Percentiles rank a stretch among this genome's conserved stretches.
These are phyloP conservation scores for Hypoxylon lienhwacheense DNA, from an alignment of 495 filamentous ascomycete species.

Conservation along the genomic window DNA sequence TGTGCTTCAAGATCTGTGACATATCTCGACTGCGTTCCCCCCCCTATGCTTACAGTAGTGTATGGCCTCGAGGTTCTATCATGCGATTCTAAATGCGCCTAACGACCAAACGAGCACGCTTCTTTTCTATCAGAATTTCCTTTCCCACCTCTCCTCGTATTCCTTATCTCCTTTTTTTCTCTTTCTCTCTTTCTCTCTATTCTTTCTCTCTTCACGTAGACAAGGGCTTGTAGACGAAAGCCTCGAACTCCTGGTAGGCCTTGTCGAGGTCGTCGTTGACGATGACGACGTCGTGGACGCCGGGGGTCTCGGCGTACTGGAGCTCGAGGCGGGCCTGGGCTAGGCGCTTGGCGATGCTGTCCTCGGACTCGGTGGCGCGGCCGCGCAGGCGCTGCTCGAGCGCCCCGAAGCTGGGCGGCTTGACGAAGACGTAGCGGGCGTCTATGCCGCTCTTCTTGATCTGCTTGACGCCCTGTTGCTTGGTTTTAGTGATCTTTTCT, in stretches of 20 bases:
- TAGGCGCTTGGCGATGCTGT: slow-evolving; percentile 71
- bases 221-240: slow-evolving; percentile 55
- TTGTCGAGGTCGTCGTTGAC: slow-evolving; percentile 87
- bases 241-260: slow-evolving; percentile 77
- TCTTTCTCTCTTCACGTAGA: slow-evolving; percentile 20
- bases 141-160: too few relatives aligned
- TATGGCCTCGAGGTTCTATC: slow-evolving; percentile 4
- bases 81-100: slow-evolving; percentile 1
- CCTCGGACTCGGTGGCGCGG: slow-evolving; percentile 83
- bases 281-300: slow-evolving; percentile 80
- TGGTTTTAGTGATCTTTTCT: slow-evolving; percentile 9
- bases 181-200: neutral
- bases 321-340: slow-evolving; percentile 80
- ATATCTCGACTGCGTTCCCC: neutral
- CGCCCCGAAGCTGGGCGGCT: slow-evolving; percentile 72
- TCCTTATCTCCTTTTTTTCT: too few relatives aligned
- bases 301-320: slow-evolving; percentile 71
- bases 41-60: too few relatives aligned
- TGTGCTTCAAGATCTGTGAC: slow-evolving; percentile 13
- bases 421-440: slow-evolving; percentile 83
- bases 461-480: slow-evolving; percentile 80
- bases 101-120: neutral
- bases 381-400: slow-evolving; percentile 77
- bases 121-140: neutral
- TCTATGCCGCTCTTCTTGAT: slow-evolving; percentile 74